Conservation (phyloP, 257 asterid species). For the Eustoma russellianum region DNA sequence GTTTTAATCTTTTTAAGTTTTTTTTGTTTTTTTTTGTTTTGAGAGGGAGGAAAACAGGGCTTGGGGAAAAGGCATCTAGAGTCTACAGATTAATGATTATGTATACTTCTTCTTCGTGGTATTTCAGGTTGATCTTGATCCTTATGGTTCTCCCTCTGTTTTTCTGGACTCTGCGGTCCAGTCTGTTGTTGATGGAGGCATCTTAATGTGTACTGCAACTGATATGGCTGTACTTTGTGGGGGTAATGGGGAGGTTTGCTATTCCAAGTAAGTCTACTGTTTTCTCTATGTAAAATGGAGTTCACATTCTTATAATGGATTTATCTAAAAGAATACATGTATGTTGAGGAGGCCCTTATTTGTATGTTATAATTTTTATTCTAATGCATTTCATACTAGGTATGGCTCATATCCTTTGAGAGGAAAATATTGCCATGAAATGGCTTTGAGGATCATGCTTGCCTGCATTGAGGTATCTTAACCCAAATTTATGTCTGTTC, state of each 20-base stretch:
- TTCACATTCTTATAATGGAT: not conserved
- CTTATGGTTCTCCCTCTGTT: conserved; percentile 92
- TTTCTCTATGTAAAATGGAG: not conserved
- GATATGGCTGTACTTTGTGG: conserved; percentile 99
- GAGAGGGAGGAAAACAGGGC: too few relatives aligned
- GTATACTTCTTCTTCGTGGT: conserved; percentile 8
- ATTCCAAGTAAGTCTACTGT: conserved; percentile 64
- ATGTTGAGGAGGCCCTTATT: not conserved
- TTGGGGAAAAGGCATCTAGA: not conserved
- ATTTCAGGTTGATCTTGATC: conserved; percentile 96
- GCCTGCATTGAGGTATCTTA: conserved; percentile 80
- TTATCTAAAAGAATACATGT: conserved; percentile 2
- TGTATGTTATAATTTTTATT: conserved; percentile 6
- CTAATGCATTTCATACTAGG: conserved; percentile 32
- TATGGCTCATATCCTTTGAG: conserved; percentile 91
- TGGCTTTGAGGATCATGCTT: conserved; percentile 97
- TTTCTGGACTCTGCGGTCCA: conserved; percentile 96
- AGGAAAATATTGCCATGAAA: conserved; percentile 95
- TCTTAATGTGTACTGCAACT: conserved; percentile 95
- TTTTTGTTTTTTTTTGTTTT: not conserved
- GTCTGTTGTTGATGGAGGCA: conserved; percentile 86
- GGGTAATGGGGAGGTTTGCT: conserved; percentile 95
- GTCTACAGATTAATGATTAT: conserved; percentile 1
- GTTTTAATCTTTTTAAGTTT: not conserved
- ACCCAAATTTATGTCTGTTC: too few relatives aligned